These are phyloP conservation scores for Nitzschia sp. DNA, from an alignment of 108 stramenopile species.

Conservation along the genomic window DNA sequence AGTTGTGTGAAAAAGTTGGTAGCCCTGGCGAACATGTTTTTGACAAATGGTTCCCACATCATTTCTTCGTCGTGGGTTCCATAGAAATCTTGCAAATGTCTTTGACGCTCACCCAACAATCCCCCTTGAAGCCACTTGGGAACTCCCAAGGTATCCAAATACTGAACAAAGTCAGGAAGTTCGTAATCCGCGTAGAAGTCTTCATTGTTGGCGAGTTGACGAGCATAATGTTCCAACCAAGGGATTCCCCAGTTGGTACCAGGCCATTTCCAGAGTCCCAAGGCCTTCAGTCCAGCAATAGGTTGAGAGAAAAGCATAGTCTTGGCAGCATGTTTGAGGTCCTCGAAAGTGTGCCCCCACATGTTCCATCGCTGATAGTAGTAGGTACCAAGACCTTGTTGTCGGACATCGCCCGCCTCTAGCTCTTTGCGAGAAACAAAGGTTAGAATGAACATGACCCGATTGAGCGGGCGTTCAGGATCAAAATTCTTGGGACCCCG, in stretches of 20 bases:
- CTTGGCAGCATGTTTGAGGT: constrained; percentile 20
- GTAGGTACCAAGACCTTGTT: constrained; percentile 48
- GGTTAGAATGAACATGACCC: constrained; percentile 53
- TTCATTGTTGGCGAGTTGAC: constrained; percentile 40
- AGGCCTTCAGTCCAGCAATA: neutral
- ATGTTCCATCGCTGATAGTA: constrained; percentile 42
- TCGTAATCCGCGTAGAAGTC: constrained; percentile 33
- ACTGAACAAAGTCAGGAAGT: constrained; percentile 25
- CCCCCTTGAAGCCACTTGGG: constrained; percentile 3
- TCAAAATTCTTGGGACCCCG: constrained; percentile 43
- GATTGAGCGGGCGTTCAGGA: constrained; percentile 13
- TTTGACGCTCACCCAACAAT: neutral
- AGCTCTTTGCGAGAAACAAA: constrained; percentile 37
- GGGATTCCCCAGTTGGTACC: constrained; percentile 17
- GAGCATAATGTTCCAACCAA: constrained; percentile 40
- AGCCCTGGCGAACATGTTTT: neutral
- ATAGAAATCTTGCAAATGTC: neutral
- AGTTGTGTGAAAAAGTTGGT: neutral
- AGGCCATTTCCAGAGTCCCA: constrained; percentile 12
- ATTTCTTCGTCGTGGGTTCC: constrained; percentile 5
- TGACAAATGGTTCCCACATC: constrained; percentile 1
- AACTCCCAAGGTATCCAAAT: constrained; percentile 6
- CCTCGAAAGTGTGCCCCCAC: constrained; percentile 47
- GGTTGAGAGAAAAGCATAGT: constrained; percentile 15
- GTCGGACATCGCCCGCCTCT: constrained; percentile 28